These are phyloP conservation scores for Mortierella sp. DNA, from an alignment of 371 early-diverging fungal genomes.

Conservation along the genomic window DNA sequence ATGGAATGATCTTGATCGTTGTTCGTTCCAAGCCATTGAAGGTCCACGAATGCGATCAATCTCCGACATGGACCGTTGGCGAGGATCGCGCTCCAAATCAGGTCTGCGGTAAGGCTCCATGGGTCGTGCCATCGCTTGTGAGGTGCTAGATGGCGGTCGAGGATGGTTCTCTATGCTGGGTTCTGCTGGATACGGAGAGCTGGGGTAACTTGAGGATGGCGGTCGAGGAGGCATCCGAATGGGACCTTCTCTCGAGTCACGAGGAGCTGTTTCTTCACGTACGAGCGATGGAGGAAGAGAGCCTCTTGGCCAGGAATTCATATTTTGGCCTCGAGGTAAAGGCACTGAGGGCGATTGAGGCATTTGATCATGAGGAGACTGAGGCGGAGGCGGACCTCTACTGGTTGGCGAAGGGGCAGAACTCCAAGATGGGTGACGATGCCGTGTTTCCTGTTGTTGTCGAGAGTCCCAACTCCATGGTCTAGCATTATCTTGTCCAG, in stretches of 20 bases:
- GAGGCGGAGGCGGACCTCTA: conserved; percentile 7
- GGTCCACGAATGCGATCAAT: conserved; percentile 31
- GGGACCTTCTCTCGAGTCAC: conserved; percentile 16
- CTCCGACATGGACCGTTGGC: conserved; percentile 31
- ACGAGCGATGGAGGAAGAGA: conserved; percentile 15
- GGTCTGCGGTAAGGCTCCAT: conserved; percentile 20
- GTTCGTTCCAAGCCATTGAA: conserved; percentile 26
- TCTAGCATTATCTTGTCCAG: conserved; percentile 11
- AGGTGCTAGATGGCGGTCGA: conserved; percentile 10
- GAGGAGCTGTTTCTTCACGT: conserved; percentile 11
- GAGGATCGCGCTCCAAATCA: conserved; percentile 24
- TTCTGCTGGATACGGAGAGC: conserved; percentile 27
- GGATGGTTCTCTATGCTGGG: conserved; percentile 10
- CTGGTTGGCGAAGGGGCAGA: conserved; percentile 18
- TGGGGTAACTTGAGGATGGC: conserved; percentile 10
- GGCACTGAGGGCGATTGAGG: conserved; percentile 20
- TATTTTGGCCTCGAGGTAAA: conserved; percentile 19
- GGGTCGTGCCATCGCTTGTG: conserved; percentile 7
- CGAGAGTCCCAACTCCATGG: conserved; percentile 29
- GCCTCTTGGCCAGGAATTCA: conserved; percentile 34
- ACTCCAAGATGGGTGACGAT: conserved; percentile 34
- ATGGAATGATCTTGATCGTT: conserved; percentile 42
- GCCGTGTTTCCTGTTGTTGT: conserved; percentile 21
- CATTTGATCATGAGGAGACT: conserved; percentile 21
- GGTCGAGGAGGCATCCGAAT: conserved; percentile 13